Conservation (phyloP, 2,329 filamentous ascomycete genomes). For the Zalaria sp. region DNA sequence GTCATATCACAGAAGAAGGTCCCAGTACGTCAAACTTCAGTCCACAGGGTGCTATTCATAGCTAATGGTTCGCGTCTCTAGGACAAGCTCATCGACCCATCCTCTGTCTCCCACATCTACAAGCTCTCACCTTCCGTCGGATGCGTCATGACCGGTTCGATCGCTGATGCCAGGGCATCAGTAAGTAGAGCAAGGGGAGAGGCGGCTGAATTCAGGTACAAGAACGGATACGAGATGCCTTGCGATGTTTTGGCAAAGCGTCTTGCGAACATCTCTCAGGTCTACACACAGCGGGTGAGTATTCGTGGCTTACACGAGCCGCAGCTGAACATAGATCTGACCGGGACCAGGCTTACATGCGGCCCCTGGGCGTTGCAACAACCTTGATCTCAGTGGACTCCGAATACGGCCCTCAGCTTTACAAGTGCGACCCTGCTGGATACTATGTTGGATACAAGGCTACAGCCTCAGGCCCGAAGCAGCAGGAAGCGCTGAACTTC, state of each 20-base stretch:
- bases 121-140: conserved; percentile 90
- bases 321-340: conserved; percentile 1
- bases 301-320: background rate
- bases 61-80: conserved; percentile 24
- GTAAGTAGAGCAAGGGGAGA: conserved; percentile 88
- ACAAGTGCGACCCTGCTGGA: conserved; percentile 95
- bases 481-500: conserved; percentile 96
- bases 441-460: conserved; percentile 99
- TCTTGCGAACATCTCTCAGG: conserved; percentile 96
- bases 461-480: conserved; percentile 91
- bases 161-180: conserved; percentile 89
- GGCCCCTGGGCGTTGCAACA: conserved; percentile 87
- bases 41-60: conserved; percentile 7
- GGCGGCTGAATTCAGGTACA: conserved; percentile 96
- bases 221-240: conserved; percentile 98
- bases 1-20: conserved; percentile 99
- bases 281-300: conserved; percentile 89
- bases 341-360: conserved; percentile 71
- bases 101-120: conserved; percentile 96
- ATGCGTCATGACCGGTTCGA: conserved; percentile 96
- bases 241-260: conserved; percentile 93
- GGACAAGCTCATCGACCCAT: conserved; percentile 98
- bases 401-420: conserved; percentile 85
- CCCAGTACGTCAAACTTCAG: conserved; percentile 55
- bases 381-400: conserved; percentile 90